These are phyloP conservation scores for Scutellaria galericulata DNA, from an alignment of 257 asterid species.

Conservation along the genomic window DNA sequence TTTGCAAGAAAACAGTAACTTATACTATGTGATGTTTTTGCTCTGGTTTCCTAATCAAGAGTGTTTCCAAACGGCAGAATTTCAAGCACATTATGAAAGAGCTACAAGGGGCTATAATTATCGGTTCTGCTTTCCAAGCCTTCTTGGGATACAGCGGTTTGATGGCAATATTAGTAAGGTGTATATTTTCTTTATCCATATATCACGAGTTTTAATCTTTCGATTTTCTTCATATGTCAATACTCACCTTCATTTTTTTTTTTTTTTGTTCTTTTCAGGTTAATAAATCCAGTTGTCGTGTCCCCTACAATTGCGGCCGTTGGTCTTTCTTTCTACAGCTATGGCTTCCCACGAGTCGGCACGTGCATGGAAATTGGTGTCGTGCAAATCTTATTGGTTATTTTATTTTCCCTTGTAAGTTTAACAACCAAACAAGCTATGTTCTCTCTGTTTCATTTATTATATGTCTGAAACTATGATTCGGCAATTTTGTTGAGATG, in stretches of 20 bases:
- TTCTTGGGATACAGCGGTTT: slow-evolving; percentile 93
- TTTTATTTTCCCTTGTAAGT: slow-evolving; percentile 92
- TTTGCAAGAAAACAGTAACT: not conserved
- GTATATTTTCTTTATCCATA: slow-evolving; percentile 28
- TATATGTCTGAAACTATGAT: slow-evolving; percentile 4
- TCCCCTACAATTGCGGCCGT: slow-evolving; percentile 96
- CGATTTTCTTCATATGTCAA: not conserved
- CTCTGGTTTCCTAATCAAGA: slow-evolving; percentile 21
- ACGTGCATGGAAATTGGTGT: slow-evolving; percentile 92
- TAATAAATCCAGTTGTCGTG: slow-evolving; percentile 96
- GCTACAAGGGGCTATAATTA: slow-evolving; percentile 94
- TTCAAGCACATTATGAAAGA: slow-evolving; percentile 96
- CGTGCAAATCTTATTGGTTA: slow-evolving; percentile 78
- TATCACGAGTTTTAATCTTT: not conserved
- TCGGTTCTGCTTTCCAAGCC: slow-evolving; percentile 94
- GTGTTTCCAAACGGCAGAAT: slow-evolving; percentile 59
- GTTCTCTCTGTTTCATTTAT: not conserved
- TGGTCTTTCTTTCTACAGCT: slow-evolving; percentile 97
- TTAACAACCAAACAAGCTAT: slow-evolving; percentile 1
- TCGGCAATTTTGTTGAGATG: slow-evolving; percentile 20
- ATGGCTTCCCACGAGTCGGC: slow-evolving; percentile 93
- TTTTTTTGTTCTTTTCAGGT: slow-evolving; percentile 50
- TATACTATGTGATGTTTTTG: slow-evolving; percentile 1
- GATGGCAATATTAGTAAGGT: slow-evolving; percentile 81
- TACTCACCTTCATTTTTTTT: slow-evolving; percentile 18